Conservation (phyloP, 2,329 filamentous ascomycete species). For the Pseudogymnoascus sp. region DNA sequence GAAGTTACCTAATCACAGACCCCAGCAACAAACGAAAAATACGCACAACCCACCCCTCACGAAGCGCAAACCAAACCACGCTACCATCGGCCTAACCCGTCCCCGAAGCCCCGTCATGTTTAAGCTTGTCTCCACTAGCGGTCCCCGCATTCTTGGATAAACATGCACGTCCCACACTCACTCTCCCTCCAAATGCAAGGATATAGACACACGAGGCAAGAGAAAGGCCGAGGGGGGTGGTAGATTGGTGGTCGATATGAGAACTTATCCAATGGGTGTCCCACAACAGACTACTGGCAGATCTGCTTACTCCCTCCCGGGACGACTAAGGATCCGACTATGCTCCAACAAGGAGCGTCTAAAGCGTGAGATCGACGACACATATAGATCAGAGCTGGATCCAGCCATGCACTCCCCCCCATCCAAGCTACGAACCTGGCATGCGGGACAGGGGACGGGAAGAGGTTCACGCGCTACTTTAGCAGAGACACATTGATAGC, state of each 20-base stretch:
- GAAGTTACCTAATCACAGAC: neutral
- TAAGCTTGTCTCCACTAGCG: neutral
- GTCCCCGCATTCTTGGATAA: constrained; percentile 2
- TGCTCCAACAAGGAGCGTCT: neutral
- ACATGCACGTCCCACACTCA: neutral
- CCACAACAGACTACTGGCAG: neutral
- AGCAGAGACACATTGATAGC: neutral
- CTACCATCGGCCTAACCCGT: neutral
- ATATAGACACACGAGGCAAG: neutral
- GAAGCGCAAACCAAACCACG: neutral
- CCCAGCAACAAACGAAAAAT: neutral
- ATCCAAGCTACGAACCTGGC: neutral
- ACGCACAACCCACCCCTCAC: neutral
- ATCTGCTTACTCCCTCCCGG: neutral
- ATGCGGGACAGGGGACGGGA: neutral
- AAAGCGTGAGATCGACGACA: neutral
- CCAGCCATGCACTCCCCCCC: neutral
- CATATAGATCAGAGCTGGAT: neutral
- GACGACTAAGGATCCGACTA: neutral
- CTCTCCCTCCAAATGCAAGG: neutral
- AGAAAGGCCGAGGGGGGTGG: neutral
- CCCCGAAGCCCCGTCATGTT: neutral
- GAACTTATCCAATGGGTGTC: neutral
- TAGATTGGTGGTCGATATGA: neutral
- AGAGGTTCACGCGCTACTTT: neutral